A percentile compares a stretch with the other conserved stretches of the same genome.
Conservation (phyloP, 2,329 filamentous ascomycete genomes). For the Beauveria bassiana region DNA sequence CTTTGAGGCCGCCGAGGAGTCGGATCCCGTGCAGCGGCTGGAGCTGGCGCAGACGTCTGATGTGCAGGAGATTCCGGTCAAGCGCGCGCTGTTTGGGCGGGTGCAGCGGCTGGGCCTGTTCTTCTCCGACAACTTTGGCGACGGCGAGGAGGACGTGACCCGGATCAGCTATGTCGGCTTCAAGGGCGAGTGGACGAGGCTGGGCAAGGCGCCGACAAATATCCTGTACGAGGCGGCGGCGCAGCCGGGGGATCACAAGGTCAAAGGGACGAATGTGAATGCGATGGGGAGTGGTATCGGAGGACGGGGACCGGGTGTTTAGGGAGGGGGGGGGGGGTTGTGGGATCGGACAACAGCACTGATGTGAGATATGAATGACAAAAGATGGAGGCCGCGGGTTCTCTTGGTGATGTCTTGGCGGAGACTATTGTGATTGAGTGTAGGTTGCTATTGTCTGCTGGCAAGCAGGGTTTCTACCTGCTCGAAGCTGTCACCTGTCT, state of each 20-base stretch:
- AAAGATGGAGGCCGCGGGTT: background rate
- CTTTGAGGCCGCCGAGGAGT: constrained; percentile 66
- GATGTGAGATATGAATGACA: background rate
- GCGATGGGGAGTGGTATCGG: constrained; percentile 49
- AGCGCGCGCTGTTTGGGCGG: constrained; percentile 79
- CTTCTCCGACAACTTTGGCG: constrained; percentile 83
- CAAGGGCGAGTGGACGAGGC: constrained; percentile 85
- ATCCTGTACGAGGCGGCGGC: constrained; percentile 92
- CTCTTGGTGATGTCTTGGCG: background rate
- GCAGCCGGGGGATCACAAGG: constrained; percentile 78
- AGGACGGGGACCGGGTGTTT: constrained; percentile 26
- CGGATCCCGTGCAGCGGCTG: constrained; percentile 64
- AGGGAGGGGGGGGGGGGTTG: background rate
- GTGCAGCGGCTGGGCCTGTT: constrained; percentile 80
- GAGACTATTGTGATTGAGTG: background rate
- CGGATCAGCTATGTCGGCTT: constrained; percentile 80
- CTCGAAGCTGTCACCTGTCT: background rate
- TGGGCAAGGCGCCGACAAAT: constrained; percentile 63
- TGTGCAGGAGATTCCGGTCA: constrained; percentile 80
- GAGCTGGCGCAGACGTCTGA: constrained; percentile 71
- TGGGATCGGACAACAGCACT: background rate
- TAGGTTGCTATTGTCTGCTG: background rate
- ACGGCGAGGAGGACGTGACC: constrained; percentile 72
- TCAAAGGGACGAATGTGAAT: constrained; percentile 50
- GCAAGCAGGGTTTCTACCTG: background rate